phyloP scores from a whole-genome alignment of 2,329 filamentous ascomycete species.

The Cladosporium sp. region DNA sequence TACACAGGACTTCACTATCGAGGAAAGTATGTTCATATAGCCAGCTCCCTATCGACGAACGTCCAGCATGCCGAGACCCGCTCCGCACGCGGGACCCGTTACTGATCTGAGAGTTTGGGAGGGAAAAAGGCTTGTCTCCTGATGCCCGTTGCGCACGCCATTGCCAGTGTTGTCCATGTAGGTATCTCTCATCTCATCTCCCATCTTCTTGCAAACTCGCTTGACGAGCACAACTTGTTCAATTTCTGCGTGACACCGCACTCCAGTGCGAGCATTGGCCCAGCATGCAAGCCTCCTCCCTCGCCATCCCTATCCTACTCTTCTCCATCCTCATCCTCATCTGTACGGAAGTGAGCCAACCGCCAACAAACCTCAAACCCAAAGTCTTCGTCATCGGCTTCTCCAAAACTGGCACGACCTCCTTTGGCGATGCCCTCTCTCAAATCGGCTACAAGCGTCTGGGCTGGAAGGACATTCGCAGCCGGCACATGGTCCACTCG shows the following conservation, averaged over 20 bases:
- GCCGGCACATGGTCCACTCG: slow-evolving; percentile 27
- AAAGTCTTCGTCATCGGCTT: slow-evolving; percentile 30
- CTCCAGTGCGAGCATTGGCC: neutral
- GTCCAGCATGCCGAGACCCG: neutral
- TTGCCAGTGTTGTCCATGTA: neutral
- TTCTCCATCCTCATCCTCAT: slow-evolving; percentile 17
- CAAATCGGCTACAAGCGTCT: slow-evolving; percentile 27
- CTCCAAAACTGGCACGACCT: slow-evolving; percentile 29
- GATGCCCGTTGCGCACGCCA: neutral
- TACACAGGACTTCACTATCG: too few species aligned
- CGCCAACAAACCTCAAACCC: slow-evolving; percentile 20
- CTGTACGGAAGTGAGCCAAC: slow-evolving; percentile 20
- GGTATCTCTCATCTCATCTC: neutral
- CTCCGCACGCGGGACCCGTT: neutral
- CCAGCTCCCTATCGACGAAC: neutral
- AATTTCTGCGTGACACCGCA: neutral
- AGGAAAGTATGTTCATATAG: too few species aligned
- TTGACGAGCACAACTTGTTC: neutral
- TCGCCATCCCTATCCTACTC: slow-evolving; percentile 11
- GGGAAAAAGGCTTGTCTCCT: neutral
- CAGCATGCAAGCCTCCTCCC: slow-evolving; percentile 8
- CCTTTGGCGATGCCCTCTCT: slow-evolving; percentile 28
- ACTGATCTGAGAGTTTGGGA: neutral
- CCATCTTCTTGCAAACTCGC: neutral
- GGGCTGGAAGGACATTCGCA: slow-evolving; percentile 30